Evolutionary conservation across 352 stramenopile species (phyloP), one percentile per base, ranked within the genome.

Genomic region (Pythium utonaiense): DNA sequence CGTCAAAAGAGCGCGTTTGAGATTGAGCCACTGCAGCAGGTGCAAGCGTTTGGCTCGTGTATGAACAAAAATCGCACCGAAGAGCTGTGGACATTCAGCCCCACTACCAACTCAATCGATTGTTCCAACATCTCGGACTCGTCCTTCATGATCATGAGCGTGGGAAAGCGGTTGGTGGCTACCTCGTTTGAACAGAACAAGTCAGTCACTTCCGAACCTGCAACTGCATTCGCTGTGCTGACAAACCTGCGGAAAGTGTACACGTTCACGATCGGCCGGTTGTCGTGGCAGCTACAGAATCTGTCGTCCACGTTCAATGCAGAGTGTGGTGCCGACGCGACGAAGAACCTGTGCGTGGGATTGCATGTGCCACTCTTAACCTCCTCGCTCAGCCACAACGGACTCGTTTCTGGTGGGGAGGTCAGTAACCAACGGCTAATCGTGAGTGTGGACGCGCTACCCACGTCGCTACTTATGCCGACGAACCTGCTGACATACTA

Each of bases 211-310:
- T 10, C 28, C 5, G 28, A 33, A 33, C 9, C 28, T 33, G 28
- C 5, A 33, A 33, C 5, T 10, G 5, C 9, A 5, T 9, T 33
- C 28, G 59, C 49, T 0, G 7, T 51, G 6, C 13, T 49, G 5
- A 67, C 60, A 5, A 73, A 70, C 30, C 27, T 66, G 7, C 53
- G 67, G 36, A 71, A 69, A n/a, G 17, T 71, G 14, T 66, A 59
- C 42, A 57, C 67, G 25, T 41, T 69, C 51, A 74, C 63, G 17
- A 27, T 66, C 25, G 58, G 67, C 0, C 67, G 55, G 1, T 41
- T 71, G 8, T 36, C 57, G 19, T 71, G 67, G 62, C 9, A 49
- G 24, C 12, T 49, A 0, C 27, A 42, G 25, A 28, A 74, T 45
- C 56, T 74, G 10, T 22, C 53, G 10, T 24, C 17, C 12, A n/a